Percentiles rank a stretch among this genome's conserved stretches.
phyloP scores from a whole-genome alignment of 352 stramenopile species.

The Globisporangium alternatum region DNA sequence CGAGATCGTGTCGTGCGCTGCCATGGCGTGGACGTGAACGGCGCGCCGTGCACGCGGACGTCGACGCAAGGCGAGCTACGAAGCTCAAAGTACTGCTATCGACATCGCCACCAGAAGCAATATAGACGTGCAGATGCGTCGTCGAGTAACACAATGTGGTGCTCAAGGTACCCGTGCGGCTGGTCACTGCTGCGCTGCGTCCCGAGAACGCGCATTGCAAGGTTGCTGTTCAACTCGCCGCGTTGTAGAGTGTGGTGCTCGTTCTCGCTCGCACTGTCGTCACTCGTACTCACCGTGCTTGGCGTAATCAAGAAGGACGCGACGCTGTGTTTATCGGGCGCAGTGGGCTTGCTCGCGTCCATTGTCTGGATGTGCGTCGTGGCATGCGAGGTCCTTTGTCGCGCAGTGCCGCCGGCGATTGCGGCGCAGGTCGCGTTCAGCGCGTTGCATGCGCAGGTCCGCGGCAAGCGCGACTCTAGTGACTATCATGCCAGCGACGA shows the following conservation, averaged over 20 bases:
- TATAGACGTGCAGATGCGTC: neutral
- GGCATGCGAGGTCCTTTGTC: conserved; percentile 2
- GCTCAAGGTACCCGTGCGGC: neutral
- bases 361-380: conserved; percentile 12
- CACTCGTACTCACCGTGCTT: neutral
- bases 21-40: conserved; percentile 6
- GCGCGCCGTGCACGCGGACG: conserved; percentile 15
- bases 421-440: conserved; percentile 7
- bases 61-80: neutral
- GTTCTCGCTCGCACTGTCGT: neutral
- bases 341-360: conserved; percentile 9
- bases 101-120: conserved; percentile 10
- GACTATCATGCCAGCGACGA: neutral
- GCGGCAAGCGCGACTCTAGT: neutral
- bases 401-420: conserved; percentile 6
- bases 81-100: conserved; percentile 11
- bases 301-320: neutral
- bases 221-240: neutral
- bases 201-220: neutral
- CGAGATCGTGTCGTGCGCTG: conserved; percentile 11
- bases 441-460: neutral
- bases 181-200: neutral
- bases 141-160: neutral
- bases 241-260: conserved; percentile 6
- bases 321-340: conserved; percentile 8